Evolutionary conservation across 805 yeast species (phyloP), one percentile per base, ranked within the genome.

Genomic region (Wickerhamiella kurtzmanii): DNA sequence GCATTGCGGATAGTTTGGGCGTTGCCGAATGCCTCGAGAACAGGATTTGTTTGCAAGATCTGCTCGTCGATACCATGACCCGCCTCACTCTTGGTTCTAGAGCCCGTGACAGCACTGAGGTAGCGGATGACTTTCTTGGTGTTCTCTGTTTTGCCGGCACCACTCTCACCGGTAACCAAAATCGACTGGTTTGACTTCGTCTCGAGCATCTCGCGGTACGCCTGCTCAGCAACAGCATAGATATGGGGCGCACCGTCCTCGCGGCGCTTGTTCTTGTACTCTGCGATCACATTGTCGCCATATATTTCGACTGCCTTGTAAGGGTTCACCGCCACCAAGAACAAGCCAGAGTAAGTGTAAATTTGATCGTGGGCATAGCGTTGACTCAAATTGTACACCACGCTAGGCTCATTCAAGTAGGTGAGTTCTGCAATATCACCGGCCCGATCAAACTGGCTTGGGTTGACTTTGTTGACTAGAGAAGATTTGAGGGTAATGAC

Each of bases 131-230:
- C 87, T 60, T 83, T 87, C 63, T 92, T 92, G 3, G 99, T 92
- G 56, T 86, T 92, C 65, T 92, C 98, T 0, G 99, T 92, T 61
- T 92, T 92, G 45, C 99, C 99, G 0, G 99, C 98, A 54, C 99
- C 99, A 20, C 94, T 82, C 61, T 92, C 99, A 53, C 99, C 99
- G 0, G 98, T 92, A n/a, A 92, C 96, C 44, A 92, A 69, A 47
- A 92, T 86, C 11, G 94, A 80, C 66, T 92, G 98, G 62, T 88
- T 82, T 56, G 77, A 78, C 44, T 68, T 71, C 53, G 82, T 79
- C 11, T 73, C 69, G 11, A 85, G 66, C 60, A 92, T 67, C 56
- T 80, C 82, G 52, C 85, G 75, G 56, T 79, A 84, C 1, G 97
- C 94, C 42, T 77, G 77, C 58, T 92, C 95, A 0, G 95, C 82